A percentile compares a stretch with the other conserved stretches of the same genome.
These are phyloP conservation scores for Septoria linicola DNA, from an alignment of 2,329 filamentous ascomycete genomes.

Conservation along the genomic window DNA sequence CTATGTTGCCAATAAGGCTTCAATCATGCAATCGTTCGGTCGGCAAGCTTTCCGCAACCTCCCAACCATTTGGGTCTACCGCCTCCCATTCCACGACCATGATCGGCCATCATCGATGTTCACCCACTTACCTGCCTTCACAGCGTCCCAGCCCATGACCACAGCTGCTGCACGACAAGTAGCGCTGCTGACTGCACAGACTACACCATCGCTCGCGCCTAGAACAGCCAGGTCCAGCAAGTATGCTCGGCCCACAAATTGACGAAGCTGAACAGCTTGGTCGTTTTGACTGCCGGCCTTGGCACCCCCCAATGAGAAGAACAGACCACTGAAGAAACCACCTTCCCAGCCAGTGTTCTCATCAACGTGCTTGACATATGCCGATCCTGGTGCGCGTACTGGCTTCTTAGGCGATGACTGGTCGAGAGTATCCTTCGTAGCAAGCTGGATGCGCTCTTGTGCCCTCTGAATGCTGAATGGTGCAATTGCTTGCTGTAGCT, in stretches of 20 bases:
- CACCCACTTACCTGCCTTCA: constrained; percentile 63
- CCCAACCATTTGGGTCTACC: constrained; percentile 7
- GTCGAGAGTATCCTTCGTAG: constrained; percentile 59
- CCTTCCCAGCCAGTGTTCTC: constrained; percentile 84
- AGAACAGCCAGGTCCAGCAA: constrained; percentile 77
- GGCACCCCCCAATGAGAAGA: constrained; percentile 67
- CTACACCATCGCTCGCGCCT: constrained; percentile 64
- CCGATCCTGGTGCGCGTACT: constrained; percentile 44
- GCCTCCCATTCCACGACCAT: constrained; percentile 39
- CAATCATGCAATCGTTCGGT: too few relatives aligned
- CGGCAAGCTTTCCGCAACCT: too few relatives aligned
- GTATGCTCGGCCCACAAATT: constrained; percentile 76
- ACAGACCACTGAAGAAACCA: constrained; percentile 78
- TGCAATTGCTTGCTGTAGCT: constrained; percentile 53
- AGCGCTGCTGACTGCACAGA: constrained; percentile 71
- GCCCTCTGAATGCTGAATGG: constrained; percentile 52
- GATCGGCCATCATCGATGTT: constrained; percentile 69
- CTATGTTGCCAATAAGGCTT: background rate
- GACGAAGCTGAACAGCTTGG: constrained; percentile 64
- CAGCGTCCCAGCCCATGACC: constrained; percentile 80
- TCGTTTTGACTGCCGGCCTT: constrained; percentile 29
- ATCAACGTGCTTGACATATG: constrained; percentile 67
- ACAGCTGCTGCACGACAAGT: constrained; percentile 73
- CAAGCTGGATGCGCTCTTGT: constrained; percentile 74
- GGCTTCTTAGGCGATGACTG: constrained; percentile 33